These are phyloP conservation scores for Calocera viscosa DNA, from an alignment of 768 basidiomycete species.

Conservation along the genomic window DNA sequence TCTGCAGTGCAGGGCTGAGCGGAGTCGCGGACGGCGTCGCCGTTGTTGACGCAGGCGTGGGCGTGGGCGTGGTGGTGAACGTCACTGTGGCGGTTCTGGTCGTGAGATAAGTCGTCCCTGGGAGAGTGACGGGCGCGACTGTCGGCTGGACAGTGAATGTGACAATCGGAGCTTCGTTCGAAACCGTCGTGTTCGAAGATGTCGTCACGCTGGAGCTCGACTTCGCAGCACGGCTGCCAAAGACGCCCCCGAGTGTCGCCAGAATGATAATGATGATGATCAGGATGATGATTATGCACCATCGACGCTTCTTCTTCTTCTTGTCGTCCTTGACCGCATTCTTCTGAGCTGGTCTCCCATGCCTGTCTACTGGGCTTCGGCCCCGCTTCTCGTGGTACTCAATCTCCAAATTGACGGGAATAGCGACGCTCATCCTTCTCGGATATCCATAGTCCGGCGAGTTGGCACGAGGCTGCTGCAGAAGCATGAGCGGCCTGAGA, in stretches of 20 bases:
- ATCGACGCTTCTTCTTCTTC: background rate
- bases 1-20: conserved; percentile 32
- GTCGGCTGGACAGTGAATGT: background rate
- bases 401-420: background rate
- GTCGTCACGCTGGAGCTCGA: background rate
- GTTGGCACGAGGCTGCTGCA: background rate
- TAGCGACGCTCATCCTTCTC: background rate
- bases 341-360: background rate
- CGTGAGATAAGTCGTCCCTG: background rate
- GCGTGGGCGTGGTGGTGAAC: conserved; percentile 12
- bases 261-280: background rate
- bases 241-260: background rate
- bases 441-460: background rate
- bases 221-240: background rate
- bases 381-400: background rate
- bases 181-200: background rate
- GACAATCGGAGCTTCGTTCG: background rate
- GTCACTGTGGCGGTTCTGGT: conserved; percentile 12
- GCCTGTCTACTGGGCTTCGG: background rate
- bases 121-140: background rate
- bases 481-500: background rate
- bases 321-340: background rate
- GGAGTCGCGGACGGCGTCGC: conserved; percentile 16
- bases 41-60: conserved; percentile 18
- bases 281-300: background rate